Evolutionary conservation across 164 flowering plant genomes (phyloP).

Genomic region (Amborella trichopoda): DNA sequence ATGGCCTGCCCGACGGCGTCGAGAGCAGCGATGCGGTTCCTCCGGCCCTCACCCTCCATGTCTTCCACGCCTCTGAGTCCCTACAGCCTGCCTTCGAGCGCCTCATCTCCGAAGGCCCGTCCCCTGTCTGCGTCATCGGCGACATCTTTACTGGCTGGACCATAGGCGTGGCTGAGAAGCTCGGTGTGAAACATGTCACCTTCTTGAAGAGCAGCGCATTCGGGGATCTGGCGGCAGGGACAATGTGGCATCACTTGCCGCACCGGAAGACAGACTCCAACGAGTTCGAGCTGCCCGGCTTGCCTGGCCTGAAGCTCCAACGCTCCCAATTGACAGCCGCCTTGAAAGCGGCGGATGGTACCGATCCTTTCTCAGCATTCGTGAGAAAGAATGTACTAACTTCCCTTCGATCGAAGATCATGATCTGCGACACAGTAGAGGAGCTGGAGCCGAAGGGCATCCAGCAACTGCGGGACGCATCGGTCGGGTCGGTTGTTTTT

Average conservation of each 20-base stretch:
- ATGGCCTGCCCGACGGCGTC: constrained; percentile 1
- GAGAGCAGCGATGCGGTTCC: constrained; percentile 1
- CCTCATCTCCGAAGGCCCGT: constrained; percentile 2
- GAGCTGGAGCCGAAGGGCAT: constrained; percentile 33
- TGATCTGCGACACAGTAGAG: constrained; percentile 32
- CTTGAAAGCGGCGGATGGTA: too few species aligned
- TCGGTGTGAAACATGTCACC: neutral
- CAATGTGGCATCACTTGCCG: constrained; percentile 7
- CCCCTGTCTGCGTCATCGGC: constrained; percentile 4
- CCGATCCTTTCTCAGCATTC: too few species aligned
- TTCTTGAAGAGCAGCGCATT: constrained; percentile 1
- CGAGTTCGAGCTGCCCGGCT: constrained; percentile 2
- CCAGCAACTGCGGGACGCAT: constrained; percentile 17
- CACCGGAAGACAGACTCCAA: neutral
- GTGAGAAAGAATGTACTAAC: too few species aligned
- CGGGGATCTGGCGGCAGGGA: neutral
- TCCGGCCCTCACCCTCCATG: neutral
- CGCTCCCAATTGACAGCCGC: too few species aligned
- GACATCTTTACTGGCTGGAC: constrained; percentile 11
- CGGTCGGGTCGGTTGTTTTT: too few species aligned
- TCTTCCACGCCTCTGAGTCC: neutral
- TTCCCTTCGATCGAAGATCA: neutral
- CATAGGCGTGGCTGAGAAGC: neutral
- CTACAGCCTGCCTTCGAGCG: constrained; percentile 5
- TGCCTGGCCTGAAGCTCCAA: too few species aligned